Conservation (phyloP, 2,329 filamentous ascomycete species). For the Simplicillium aogashimaense region DNA sequence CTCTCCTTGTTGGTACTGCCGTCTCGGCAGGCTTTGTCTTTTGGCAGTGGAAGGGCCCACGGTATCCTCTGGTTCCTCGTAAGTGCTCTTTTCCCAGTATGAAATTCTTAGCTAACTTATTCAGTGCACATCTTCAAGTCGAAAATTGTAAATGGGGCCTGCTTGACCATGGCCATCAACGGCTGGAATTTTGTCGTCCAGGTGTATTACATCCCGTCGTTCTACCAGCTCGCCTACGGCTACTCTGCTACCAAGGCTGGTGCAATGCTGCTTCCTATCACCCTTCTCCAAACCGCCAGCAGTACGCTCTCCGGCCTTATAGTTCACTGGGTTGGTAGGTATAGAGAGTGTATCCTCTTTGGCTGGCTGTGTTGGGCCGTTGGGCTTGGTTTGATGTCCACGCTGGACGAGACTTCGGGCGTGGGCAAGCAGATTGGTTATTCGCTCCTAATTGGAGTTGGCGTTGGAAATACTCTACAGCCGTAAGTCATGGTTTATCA, state of each 20-base stretch:
- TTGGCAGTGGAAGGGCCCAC: constrained; percentile 41
- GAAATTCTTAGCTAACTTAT: constrained; percentile 11
- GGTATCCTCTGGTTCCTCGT: constrained; percentile 36
- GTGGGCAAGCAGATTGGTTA: constrained; percentile 46
- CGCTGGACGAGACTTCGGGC: constrained; percentile 33
- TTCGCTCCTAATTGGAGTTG: constrained; percentile 38
- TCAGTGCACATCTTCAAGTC: constrained; percentile 42
- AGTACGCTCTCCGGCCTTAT: constrained; percentile 41
- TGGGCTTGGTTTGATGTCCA: constrained; percentile 42
- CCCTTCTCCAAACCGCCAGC: constrained; percentile 32
- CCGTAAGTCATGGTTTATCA: constrained; percentile 20
- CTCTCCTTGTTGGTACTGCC: constrained; percentile 38
- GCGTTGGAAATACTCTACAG: constrained; percentile 41
- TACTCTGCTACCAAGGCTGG: constrained; percentile 31
- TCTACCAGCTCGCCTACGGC: constrained; percentile 34
- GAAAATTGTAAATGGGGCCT: constrained; percentile 42
- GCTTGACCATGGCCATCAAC: constrained; percentile 46
- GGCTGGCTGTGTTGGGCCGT: constrained; percentile 42
- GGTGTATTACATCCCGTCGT: constrained; percentile 35
- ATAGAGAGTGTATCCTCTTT: constrained; percentile 42
- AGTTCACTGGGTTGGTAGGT: constrained; percentile 41
- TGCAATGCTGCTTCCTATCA: constrained; percentile 30
- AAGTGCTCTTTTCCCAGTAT: constrained; percentile 10
- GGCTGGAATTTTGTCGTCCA: constrained; percentile 52
- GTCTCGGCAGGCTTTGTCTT: constrained; percentile 38